phyloP scores from a whole-genome alignment of 257 asterid species.

The Cinchona pubescens region DNA sequence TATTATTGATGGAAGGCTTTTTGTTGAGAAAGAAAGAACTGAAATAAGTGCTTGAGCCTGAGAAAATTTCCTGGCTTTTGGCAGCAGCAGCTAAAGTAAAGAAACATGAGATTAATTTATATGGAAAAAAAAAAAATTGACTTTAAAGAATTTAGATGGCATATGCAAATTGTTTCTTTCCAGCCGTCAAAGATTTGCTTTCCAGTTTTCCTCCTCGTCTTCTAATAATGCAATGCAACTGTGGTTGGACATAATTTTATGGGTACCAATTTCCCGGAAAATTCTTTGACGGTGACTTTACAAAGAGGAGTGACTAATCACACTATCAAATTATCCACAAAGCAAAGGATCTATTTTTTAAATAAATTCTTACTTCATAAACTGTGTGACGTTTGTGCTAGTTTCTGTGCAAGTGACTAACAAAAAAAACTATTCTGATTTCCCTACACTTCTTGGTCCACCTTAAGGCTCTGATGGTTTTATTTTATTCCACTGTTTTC shows the following conservation, averaged over 20 bases:
- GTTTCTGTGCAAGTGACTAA: too few species aligned
- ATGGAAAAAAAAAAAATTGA: not conserved
- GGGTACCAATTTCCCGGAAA: not conserved
- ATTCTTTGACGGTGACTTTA: too few species aligned
- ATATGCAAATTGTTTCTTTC: conserved; percentile 20
- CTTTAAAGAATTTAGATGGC: conserved; percentile 20
- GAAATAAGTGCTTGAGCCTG: conserved; percentile 31
- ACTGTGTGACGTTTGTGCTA: too few species aligned
- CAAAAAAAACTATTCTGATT: too few species aligned
- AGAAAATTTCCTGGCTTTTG: conserved; percentile 33
- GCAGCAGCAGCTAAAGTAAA: conserved; percentile 13
- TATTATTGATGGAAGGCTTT: not conserved
- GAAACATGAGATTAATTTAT: not conserved
- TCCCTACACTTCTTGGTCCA: not conserved
- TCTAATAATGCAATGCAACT: conserved; percentile 3
- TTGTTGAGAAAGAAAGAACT: not conserved
- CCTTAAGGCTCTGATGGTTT: not conserved
- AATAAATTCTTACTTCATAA: too few species aligned
- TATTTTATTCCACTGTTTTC: not conserved
- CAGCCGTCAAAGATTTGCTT: conserved; percentile 21
- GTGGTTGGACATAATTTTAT: not conserved
- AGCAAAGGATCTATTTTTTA: too few species aligned
- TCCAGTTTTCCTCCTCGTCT: conserved; percentile 2
- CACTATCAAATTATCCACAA: too few species aligned
- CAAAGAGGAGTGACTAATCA: too few species aligned